These are phyloP conservation scores for Carex arenaria DNA, from an alignment of 202 grass and related monocot species.

Conservation along the genomic window DNA sequence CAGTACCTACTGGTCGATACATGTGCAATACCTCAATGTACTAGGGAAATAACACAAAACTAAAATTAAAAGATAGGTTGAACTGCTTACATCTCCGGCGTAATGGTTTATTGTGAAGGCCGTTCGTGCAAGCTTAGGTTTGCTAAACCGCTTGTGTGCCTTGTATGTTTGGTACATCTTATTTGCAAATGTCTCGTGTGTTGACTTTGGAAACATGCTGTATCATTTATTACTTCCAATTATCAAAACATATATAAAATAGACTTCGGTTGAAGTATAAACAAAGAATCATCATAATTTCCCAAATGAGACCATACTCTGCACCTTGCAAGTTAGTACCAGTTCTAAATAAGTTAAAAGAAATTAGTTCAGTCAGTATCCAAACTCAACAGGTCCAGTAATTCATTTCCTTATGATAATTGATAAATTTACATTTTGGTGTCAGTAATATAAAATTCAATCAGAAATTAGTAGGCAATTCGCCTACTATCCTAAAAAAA, in stretches of 20 bases:
- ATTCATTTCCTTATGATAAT: neutral
- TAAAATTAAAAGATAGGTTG: neutral
- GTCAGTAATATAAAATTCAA: neutral
- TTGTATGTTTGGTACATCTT: constrained; percentile 99
- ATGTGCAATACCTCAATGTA: neutral
- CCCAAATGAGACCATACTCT: neutral
- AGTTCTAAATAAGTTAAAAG: neutral
- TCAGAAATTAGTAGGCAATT: neutral
- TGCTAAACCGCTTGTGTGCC: constrained; percentile 84
- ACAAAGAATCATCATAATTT: neutral
- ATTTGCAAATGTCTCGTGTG: constrained; percentile 94
- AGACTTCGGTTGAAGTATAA: neutral
- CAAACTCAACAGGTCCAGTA: neutral
- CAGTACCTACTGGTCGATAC: neutral
- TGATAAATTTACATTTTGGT: neutral
- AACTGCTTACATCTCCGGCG: constrained; percentile 84
- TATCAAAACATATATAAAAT: neutral
- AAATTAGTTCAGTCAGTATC: neutral
- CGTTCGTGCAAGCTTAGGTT: constrained; percentile 87
- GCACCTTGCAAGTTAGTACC: neutral
- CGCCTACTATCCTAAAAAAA: neutral
- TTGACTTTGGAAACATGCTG: constrained; percentile 99
- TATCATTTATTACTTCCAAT: constrained; percentile 13
- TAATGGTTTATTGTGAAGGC: constrained; percentile 96
- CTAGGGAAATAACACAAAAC: neutral